Evolutionary conservation across 1,284 basidiomycete genomes (phyloP), one percentile per base, ranked within the genome.

Genomic region (Apiotrichum mycotoxinovorans): DNA sequence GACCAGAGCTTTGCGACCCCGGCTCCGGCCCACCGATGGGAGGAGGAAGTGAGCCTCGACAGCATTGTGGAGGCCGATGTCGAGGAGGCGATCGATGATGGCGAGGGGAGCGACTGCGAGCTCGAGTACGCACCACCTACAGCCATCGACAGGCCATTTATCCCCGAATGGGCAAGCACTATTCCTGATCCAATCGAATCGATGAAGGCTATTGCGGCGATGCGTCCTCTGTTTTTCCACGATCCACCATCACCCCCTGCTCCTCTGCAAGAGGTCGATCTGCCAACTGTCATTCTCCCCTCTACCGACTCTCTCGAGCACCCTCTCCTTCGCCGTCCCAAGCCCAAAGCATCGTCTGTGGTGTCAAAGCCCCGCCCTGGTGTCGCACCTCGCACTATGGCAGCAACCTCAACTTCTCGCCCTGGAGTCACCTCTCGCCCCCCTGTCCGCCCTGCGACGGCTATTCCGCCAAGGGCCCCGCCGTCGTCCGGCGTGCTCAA

Each of bases 31-130:
- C 42, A 49, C 12, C 47, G 56, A 52, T 72, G 71, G 71, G 70
- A 74, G 38, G 69, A 75, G 51, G 73, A 71, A 27, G 50, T 66
- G 9, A 67, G 66, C 43, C 57, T 73, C 42, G 71, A 65, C 17
- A 64, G 60, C 50, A 71, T 74, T 15, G 53, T 62, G 12, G 71
- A 72, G 50, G 65, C 51, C 5, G 60, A 58, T 4, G 30, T 62
- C n/a, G 56, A 62, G 30, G 54, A 51, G 22, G 30, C 40, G 17
- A 2, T 41, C 35, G 23, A n/a, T 18, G 40, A 1, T 27, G n/a
- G 18, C 7, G 23, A 20, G 4, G 55, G 47, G 14, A 25, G 25
- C 33, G 59, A 57, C 50, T 55, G 50, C 27, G 60, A 61, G 56
- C 50, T 58, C 37, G 60, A 62, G 54, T 62, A 62, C 20, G 56